A percentile compares a stretch with the other conserved stretches of the same genome.
Evolutionary conservation across 176 grass and related monocot species (phyloP).

Genomic region (Musa acuminata): DNA sequence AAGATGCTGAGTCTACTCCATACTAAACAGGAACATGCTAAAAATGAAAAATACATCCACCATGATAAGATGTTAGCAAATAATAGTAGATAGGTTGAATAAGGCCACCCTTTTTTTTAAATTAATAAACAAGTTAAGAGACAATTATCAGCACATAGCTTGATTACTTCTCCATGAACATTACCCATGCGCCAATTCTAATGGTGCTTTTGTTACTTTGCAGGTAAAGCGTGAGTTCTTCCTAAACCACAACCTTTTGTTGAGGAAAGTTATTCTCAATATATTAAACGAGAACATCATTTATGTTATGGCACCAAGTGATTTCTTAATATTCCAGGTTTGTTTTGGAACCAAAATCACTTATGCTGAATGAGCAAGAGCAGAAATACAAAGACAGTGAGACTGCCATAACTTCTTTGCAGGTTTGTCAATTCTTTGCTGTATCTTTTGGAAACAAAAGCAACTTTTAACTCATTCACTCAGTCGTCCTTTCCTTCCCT

Average conservation of each 20-base stretch:
- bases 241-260: conserved; percentile 4
- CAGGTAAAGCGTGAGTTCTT: conserved; percentile 95
- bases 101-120: too few relatives aligned
- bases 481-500: too few relatives aligned
- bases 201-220: conserved; percentile 33
- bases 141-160: conserved; percentile 9
- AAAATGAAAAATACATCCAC: too few relatives aligned
- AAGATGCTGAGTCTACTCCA: too few relatives aligned
- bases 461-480: neutral
- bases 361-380: conserved; percentile 62
- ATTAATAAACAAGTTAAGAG: neutral
- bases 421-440: conserved; percentile 29
- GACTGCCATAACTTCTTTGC: conserved; percentile 56
- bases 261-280: neutral
- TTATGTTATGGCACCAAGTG: conserved; percentile 6
- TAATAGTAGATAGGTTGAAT: too few relatives aligned
- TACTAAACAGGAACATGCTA: too few relatives aligned
- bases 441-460: neutral
- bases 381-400: conserved; percentile 77
- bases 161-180: neutral
- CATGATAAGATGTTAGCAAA: too few relatives aligned
- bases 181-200: neutral
- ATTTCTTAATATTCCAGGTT: conserved; percentile 39
- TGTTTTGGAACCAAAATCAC: conserved; percentile 88
- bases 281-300: neutral